Evolutionary conservation across 139 green algal species (phyloP).

Genomic region (Tetradesmus obliquus): DNA sequence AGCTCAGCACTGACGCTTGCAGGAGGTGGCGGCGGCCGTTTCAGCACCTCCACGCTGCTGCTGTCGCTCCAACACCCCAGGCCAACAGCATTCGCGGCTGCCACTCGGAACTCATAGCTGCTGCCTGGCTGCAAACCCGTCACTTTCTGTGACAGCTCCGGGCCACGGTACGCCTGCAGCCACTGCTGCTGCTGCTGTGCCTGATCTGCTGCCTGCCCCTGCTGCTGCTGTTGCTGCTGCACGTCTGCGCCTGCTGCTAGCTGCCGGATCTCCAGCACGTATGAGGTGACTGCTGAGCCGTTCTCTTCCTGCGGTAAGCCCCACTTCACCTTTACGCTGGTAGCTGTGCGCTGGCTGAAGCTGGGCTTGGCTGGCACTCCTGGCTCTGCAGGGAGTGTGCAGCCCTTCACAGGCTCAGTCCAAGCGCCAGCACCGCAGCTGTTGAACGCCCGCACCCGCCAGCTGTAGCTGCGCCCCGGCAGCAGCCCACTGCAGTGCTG

Average conservation of each 20-base stretch:
- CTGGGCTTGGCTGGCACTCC: conserved; percentile 45
- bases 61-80: conserved; percentile 47
- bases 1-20: conserved; percentile 44
- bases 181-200: conserved; percentile 44
- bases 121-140: conserved; percentile 51
- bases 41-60: conserved; percentile 35
- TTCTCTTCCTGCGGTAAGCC: conserved; percentile 60
- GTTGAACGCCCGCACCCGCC: conserved; percentile 66
- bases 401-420: conserved; percentile 25
- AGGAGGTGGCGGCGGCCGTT: conserved; percentile 50
- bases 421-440: conserved; percentile 56
- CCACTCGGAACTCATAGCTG: conserved; percentile 59
- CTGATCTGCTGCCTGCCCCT: not conserved
- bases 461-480: conserved; percentile 57
- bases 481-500: conserved; percentile 44
- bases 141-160: conserved; percentile 41
- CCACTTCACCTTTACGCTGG: conserved; percentile 57
- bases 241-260: not conserved
- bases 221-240: conserved; percentile 18
- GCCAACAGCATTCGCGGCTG: conserved; percentile 63
- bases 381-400: conserved; percentile 63
- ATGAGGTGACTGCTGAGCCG: conserved; percentile 57
- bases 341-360: conserved; percentile 45
- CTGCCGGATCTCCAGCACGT: conserved; percentile 51
- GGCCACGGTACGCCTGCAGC: conserved; percentile 49